Percentiles rank a stretch among this genome's conserved stretches.
Evolutionary conservation across 106 monocot genomes (phyloP).

Genomic region (Allium fistulosum): DNA sequence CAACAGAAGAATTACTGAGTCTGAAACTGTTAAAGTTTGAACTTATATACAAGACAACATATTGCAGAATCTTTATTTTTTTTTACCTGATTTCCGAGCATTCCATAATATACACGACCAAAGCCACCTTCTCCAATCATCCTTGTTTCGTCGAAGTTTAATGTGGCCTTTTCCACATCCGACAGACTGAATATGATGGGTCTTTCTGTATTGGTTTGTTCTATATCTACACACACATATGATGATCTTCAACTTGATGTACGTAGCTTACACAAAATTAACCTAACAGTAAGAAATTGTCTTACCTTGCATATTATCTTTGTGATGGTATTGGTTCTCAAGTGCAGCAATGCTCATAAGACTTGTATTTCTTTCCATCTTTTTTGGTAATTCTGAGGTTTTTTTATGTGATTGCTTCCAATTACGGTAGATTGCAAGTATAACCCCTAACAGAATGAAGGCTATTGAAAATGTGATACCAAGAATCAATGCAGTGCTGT

Average conservation of each 20-base stretch:
- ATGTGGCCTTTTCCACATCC: conserved; percentile 28
- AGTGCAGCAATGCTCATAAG: conserved; percentile 11
- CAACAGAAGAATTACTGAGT: not conserved
- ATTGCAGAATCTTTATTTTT: not conserved
- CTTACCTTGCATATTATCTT: conserved; percentile 14
- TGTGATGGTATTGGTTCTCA: conserved; percentile 17
- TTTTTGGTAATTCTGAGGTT: not conserved
- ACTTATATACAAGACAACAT: no score
- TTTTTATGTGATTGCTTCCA: not conserved
- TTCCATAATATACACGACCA: conserved; percentile 41
- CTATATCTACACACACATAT: not conserved
- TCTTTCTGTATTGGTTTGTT: conserved; percentile 21
- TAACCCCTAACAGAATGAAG: conserved; percentile 6
- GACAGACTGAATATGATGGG: conserved; percentile 31
- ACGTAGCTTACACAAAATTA: no score
- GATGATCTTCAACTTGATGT: no score
- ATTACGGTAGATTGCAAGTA: conserved; percentile 1
- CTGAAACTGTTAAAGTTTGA: no score
- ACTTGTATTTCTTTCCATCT: conserved; percentile 1
- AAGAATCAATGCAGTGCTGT: conserved; percentile 5
- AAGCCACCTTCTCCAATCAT: conserved; percentile 51
- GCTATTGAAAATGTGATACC: conserved; percentile 15
- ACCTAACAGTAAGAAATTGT: not conserved
- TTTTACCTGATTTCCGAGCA: conserved; percentile 33
- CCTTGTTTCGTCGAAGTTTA: conserved; percentile 34